Conservation (phyloP, 1,139 yeast species). For the Magnusiomyces suaveolens region DNA sequence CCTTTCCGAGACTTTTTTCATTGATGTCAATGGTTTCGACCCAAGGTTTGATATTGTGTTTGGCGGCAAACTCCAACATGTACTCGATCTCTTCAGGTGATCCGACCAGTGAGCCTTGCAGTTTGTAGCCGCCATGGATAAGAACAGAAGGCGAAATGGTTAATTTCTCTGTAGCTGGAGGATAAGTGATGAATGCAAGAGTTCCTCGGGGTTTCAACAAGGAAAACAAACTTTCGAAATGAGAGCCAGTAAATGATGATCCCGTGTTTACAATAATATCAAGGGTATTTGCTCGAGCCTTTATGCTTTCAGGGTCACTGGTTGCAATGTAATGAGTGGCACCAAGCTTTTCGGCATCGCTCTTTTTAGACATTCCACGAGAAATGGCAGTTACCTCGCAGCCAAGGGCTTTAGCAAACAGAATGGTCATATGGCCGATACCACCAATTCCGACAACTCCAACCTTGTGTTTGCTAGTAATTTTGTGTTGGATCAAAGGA, state of each 20-base stretch:
- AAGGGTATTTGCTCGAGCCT: conserved; percentile 33
- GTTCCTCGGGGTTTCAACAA: conserved; percentile 2
- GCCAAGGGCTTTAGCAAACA: conserved; percentile 45
- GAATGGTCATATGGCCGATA: conserved; percentile 47
- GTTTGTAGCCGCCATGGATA: not conserved
- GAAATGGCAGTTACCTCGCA: conserved; percentile 44
- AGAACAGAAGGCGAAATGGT: not conserved
- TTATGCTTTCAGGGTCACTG: conserved; percentile 17
- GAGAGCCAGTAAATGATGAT: not conserved
- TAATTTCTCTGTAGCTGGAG: not conserved
- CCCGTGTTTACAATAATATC: conserved; percentile 44
- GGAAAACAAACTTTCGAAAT: not conserved
- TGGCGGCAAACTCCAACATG: conserved; percentile 45
- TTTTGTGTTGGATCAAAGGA: conserved; percentile 45
- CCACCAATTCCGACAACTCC: conserved; percentile 51
- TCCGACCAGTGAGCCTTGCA: not conserved
- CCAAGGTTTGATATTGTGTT: conserved; percentile 47
- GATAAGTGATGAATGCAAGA: conserved; percentile 1
- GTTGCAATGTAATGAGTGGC: conserved; percentile 40
- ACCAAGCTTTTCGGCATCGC: conserved; percentile 39
- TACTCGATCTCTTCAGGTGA: conserved; percentile 40
- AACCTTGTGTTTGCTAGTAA: conserved; percentile 40
- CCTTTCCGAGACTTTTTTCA: conserved; percentile 37
- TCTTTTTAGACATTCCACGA: conserved; percentile 36
- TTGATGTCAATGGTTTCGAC: conserved; percentile 46